Evolutionary conservation across 768 basidiomycete species (phyloP).

Genomic region (Cystofilobasidium macerans): DNA sequence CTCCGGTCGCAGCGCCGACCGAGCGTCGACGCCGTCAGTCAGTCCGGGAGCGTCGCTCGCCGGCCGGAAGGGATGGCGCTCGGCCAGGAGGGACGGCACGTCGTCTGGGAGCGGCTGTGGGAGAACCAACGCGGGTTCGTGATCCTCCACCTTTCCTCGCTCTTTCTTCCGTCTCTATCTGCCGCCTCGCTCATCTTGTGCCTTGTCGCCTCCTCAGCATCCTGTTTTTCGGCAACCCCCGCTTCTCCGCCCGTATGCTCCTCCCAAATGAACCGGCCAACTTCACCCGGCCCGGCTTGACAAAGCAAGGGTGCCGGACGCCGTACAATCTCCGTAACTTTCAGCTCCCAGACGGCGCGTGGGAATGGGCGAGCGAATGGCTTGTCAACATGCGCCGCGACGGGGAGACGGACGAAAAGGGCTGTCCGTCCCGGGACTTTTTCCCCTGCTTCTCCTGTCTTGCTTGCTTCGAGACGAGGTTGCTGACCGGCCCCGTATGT

Average conservation of each 20-base stretch:
- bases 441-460: neutral
- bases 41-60: neutral
- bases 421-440: conserved; percentile 8
- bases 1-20: no score
- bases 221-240: conserved; percentile 21
- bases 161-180: neutral
- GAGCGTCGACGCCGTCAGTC: no score
- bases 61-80: neutral
- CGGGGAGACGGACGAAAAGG: conserved; percentile 26
- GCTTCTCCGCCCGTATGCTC: conserved; percentile 4
- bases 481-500: neutral
- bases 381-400: conserved; percentile 26
- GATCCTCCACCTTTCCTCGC: neutral
- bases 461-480: neutral
- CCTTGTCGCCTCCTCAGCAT: neutral
- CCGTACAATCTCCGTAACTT: conserved; percentile 16
- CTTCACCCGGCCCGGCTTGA: conserved; percentile 17
- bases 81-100: conserved; percentile 10
- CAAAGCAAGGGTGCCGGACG: conserved; percentile 14
- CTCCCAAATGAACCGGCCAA: conserved; percentile 15
- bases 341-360: conserved; percentile 24
- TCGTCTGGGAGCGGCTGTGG: conserved; percentile 24
- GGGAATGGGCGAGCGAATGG: conserved; percentile 24
- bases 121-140: conserved; percentile 23
- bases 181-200: neutral